Percentiles rank a stretch among this genome's conserved stretches.
phyloP scores from a whole-genome alignment of 2,329 filamentous ascomycete species.

The Huntiella bhutanensis region DNA sequence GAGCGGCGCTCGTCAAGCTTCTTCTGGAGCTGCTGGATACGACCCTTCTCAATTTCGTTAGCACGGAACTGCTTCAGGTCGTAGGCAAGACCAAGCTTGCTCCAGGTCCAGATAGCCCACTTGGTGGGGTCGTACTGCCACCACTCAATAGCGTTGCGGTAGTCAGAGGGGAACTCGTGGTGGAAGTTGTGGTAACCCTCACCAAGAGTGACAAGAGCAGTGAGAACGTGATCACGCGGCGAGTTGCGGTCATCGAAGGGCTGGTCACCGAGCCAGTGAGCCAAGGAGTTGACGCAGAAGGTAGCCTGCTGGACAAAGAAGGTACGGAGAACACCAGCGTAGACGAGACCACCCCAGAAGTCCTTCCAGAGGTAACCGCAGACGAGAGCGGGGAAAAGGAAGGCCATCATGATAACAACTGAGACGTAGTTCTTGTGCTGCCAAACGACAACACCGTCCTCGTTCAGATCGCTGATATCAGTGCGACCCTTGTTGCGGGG shows the following conservation, averaged over 20 bases:
- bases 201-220: conserved; percentile 65
- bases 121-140: conserved; percentile 85
- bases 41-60: conserved; percentile 87
- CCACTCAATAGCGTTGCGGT: conserved; percentile 83
- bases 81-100: conserved; percentile 65
- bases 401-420: conserved; percentile 56
- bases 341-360: conserved; percentile 65
- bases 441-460: conserved; percentile 69
- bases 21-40: conserved; percentile 77
- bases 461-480: conserved; percentile 75
- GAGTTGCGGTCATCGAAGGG: conserved; percentile 88
- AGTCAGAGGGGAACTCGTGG: conserved; percentile 84
- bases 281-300: conserved; percentile 82
- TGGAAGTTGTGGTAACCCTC: conserved; percentile 94
- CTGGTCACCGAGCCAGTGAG: conserved; percentile 82
- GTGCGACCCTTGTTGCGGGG: conserved; percentile 74
- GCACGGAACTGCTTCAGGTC: conserved; percentile 79
- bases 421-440: conserved; percentile 78
- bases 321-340: conserved; percentile 68
- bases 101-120: conserved; percentile 73
- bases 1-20: conserved; percentile 77
- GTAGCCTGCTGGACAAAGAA: conserved; percentile 85
- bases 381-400: conserved; percentile 56
- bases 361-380: conserved; percentile 66
- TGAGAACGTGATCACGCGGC: conserved; percentile 73